These are phyloP conservation scores for Diaporthe capsici DNA, from an alignment of 2,329 filamentous ascomycete species.

Conservation along the genomic window DNA sequence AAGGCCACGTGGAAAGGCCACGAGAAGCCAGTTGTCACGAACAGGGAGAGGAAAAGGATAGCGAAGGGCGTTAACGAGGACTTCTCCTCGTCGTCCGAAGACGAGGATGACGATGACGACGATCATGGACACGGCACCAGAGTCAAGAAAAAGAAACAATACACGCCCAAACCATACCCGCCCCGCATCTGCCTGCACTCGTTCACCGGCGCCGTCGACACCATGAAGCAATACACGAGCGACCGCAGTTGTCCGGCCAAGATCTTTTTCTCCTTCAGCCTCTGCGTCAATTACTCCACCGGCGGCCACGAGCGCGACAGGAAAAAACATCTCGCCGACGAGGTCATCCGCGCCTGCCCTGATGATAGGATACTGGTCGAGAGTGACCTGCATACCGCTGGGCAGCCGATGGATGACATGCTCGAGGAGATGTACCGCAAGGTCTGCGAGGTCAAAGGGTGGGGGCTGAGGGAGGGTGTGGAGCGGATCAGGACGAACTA, in stretches of 20 bases:
- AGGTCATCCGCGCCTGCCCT: constrained; percentile 79
- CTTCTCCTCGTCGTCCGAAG: constrained; percentile 51
- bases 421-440: constrained; percentile 82
- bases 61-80: constrained; percentile 62
- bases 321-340: constrained; percentile 62
- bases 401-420: constrained; percentile 81
- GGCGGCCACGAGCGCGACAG: constrained; percentile 58
- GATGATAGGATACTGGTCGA: constrained; percentile 87
- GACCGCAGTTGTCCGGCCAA: constrained; percentile 79
- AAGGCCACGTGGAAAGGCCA: constrained; percentile 78
- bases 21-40: constrained; percentile 73
- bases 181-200: constrained; percentile 95
- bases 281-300: constrained; percentile 81
- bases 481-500: constrained; percentile 80
- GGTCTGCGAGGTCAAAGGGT: constrained; percentile 84
- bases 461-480: constrained; percentile 81
- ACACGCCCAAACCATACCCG: constrained; percentile 75
- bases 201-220: constrained; percentile 83
- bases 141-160: constrained; percentile 31
- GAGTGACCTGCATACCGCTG: constrained; percentile 90
- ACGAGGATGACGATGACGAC: constrained; percentile 43
- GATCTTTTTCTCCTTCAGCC: constrained; percentile 91
- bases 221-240: constrained; percentile 83
- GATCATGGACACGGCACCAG: not conserved
- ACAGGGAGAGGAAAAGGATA: constrained; percentile 67